Evolutionary conservation across 345 rosid species (phyloP).

Genomic region (Salix exigua): DNA sequence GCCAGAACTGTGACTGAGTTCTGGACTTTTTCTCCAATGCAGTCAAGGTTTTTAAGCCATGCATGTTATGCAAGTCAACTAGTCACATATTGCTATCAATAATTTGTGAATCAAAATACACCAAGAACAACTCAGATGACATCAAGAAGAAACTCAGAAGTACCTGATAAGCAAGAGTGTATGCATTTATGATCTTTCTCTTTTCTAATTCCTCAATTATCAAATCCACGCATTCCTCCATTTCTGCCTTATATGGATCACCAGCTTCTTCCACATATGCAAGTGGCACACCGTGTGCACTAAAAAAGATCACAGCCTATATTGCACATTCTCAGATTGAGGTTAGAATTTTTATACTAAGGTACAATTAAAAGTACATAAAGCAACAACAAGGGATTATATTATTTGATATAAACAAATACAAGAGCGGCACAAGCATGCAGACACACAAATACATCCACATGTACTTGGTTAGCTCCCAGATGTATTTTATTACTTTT

Average conservation of each 20-base stretch:
- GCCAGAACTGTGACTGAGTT: not conserved
- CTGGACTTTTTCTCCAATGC: not conserved
- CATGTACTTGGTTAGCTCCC: not conserved
- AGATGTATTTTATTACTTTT: too few relatives aligned
- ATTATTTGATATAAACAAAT: not conserved
- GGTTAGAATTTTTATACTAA: not conserved
- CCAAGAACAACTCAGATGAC: not conserved
- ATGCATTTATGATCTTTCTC: slow-evolving; percentile 63
- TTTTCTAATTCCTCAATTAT: slow-evolving; percentile 94
- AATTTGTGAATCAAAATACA: slow-evolving; percentile 11
- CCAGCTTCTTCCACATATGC: slow-evolving; percentile 99
- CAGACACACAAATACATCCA: too few relatives aligned
- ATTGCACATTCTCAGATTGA: slow-evolving; percentile 20
- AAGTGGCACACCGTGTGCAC: slow-evolving; percentile 99
- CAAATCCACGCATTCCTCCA: slow-evolving; percentile 97
- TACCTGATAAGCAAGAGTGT: slow-evolving; percentile 97
- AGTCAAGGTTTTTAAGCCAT: not conserved
- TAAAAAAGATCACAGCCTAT: slow-evolving; percentile 95
- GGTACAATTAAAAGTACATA: not conserved
- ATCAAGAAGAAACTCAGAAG: slow-evolving; percentile 5
- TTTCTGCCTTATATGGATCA: slow-evolving; percentile 98
- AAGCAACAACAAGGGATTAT: not conserved
- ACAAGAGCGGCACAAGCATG: too few relatives aligned
- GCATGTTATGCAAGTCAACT: not conserved
- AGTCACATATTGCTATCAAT: not conserved